phyloP scores from a whole-genome alignment of 192 early-diverging fungal genomes.

The Anaeromyces robustus region DNA sequence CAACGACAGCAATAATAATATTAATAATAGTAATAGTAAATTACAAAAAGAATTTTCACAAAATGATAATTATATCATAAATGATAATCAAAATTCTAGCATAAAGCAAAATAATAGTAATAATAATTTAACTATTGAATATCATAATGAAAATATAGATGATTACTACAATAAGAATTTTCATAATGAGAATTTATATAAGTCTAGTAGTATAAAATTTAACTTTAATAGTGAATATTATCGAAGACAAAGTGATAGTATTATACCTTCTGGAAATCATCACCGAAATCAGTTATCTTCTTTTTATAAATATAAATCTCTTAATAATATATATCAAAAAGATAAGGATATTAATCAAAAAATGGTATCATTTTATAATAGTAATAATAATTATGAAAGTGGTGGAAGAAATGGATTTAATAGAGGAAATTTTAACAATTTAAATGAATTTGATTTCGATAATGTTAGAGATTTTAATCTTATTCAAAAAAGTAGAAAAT shows the following conservation, averaged over 20 bases:
- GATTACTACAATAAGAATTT: background rate
- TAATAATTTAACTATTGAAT: background rate
- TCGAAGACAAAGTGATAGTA: background rate
- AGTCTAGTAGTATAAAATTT: background rate
- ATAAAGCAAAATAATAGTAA: no score
- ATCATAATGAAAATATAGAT: background rate
- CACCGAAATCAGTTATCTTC: background rate
- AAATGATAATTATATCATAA: no score
- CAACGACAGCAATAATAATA: background rate
- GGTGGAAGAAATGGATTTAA: no score
- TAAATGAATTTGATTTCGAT: no score
- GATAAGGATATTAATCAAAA: no score
- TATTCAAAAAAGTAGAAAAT: no score
- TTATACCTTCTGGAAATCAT: background rate
- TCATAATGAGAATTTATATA: background rate
- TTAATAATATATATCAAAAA: background rate
- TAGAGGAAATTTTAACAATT: no score
- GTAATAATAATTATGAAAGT: no score
- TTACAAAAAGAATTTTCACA: no score
- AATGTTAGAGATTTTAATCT: no score
- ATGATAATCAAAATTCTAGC: no score
- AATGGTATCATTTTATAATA: no score
- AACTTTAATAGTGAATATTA: background rate
- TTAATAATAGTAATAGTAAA: background rate
- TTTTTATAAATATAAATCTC: background rate